phyloP scores from a whole-genome alignment of 2,329 filamentous ascomycete genomes.

The Lecanoromycetidae sp. region DNA sequence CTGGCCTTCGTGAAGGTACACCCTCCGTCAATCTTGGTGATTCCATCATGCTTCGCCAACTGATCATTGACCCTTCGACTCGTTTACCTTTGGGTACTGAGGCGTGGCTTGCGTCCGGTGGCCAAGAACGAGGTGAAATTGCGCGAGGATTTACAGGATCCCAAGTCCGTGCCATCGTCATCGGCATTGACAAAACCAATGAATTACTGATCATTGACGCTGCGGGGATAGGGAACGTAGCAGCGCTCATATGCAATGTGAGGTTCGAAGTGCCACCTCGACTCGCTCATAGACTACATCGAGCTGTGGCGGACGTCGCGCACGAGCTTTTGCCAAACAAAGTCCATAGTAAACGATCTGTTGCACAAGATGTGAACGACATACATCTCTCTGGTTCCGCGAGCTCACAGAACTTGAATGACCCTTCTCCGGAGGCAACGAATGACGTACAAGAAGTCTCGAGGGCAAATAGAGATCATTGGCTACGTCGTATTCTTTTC shows the following conservation, averaged over 20 bases:
- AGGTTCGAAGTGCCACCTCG: constrained; percentile 19
- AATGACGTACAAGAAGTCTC: background rate
- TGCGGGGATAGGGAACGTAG: constrained; percentile 14
- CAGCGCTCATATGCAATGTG: constrained; percentile 19
- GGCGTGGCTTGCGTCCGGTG: constrained; percentile 17
- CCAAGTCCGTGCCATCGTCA: constrained; percentile 21
- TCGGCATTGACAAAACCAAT: constrained; percentile 18
- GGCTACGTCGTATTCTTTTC: constrained; percentile 33
- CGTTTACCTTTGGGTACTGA: constrained; percentile 15
- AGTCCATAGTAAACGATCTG: background rate
- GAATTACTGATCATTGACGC: constrained; percentile 20
- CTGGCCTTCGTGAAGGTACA: constrained; percentile 21
- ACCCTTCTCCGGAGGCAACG: background rate
- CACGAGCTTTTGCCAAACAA: background rate
- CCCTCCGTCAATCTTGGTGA: constrained; percentile 22
- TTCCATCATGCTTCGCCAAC: constrained; percentile 20
- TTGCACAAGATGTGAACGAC: no score
- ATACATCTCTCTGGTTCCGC: no score
- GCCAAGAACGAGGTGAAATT: constrained; percentile 15
- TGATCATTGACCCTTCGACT: constrained; percentile 19
- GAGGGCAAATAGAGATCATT: background rate
- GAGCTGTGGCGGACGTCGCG: constrained; percentile 15
- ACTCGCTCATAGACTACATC: constrained; percentile 18
- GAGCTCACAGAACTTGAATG: no score
- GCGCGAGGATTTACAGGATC: constrained; percentile 22